Base-by-base conservation (phyloP, 176 grass and related monocot species). In the Themeda triandra region DNA sequence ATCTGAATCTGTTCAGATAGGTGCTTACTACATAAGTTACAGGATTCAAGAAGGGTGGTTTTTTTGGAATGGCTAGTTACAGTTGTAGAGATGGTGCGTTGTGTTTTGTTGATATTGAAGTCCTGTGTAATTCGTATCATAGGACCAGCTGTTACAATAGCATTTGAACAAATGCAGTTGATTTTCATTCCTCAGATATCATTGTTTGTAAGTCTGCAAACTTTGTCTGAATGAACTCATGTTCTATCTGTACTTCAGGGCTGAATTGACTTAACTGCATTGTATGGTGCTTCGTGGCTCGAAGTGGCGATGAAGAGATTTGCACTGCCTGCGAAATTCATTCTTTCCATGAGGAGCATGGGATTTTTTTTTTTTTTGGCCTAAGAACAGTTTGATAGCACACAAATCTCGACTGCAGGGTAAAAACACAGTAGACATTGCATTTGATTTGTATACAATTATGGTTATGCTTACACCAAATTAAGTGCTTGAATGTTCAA, bases 1-100 rank as follows among this genome's bases (percentile, higher is more conserved):
- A 99, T 91, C 83, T 88, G 29, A 89, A 96, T 68, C 73, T 99
- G 54, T 94, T 98, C 70, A 85, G 86, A 80, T 96, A 90, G 85
- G 30, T 82, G 28, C 23, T 73, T 46, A 77, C 32, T n/a, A 8
- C 48, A 40, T 36, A 49, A 37, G 36, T 29, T 64, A 23, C 49
- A 81, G 65, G 51, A 76, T 45, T 17, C 56, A 4, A 29, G 3
- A 69, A 32, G 24, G 30, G 48, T 71, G 32, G 4, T 51, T 51
- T 36, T 89, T 68, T 78, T 58, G 27, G 12, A 30, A 19, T 73
- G 25, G 70, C 41, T 48, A 73, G 13, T 49, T 73, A 10, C 42
- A 63, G 30, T 83, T 83, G 25, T 77, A 29, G 73, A 81, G 10
- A 42, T 35, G 33, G 54, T 15, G 23, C 65, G 54, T 58, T 58